These are phyloP conservation scores for Eutrema yunnanense DNA, from an alignment of 345 rosid genomes.

Conservation along the genomic window DNA sequence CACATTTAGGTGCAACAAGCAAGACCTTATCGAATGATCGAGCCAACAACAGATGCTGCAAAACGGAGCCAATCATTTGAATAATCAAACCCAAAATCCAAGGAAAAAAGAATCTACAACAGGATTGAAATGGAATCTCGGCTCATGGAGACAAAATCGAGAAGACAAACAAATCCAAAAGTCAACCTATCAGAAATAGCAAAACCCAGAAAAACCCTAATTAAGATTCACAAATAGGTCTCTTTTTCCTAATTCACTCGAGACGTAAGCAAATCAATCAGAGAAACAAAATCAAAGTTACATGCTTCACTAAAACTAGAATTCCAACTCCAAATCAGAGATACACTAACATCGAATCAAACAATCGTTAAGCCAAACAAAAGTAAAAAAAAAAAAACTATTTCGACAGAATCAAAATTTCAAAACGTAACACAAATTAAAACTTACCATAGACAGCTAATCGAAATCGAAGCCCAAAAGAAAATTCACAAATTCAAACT, in stretches of 20 bases:
- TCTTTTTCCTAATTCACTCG: neutral
- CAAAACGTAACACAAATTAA: neutral
- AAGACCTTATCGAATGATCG: neutral
- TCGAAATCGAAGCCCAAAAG: neutral
- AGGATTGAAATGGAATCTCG: neutral
- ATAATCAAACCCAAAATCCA: neutral
- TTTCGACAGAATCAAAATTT: neutral
- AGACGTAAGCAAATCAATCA: neutral
- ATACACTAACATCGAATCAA: slow-evolving; percentile 6
- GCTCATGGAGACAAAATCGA: slow-evolving; percentile 6
- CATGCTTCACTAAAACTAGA: slow-evolving; percentile 3
- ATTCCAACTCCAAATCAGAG: neutral
- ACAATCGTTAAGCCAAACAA: neutral
- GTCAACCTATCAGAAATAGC: slow-evolving; percentile 17
- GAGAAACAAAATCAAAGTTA: slow-evolving; percentile 4
- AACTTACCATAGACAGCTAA: neutral
- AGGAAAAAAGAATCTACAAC: neutral
- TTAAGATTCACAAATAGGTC: neutral
- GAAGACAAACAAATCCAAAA: slow-evolving; percentile 2
- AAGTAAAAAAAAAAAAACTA: neutral
- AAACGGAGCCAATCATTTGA: slow-evolving; percentile 2
- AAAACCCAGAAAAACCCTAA: slow-evolving; percentile 13
- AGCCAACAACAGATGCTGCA: slow-evolving; percentile 23
- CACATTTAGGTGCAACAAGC: neutral
- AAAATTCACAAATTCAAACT: neutral